These are phyloP conservation scores for Mycocentrospora acerina DNA, from an alignment of 2,329 filamentous ascomycete species.

Conservation along the genomic window DNA sequence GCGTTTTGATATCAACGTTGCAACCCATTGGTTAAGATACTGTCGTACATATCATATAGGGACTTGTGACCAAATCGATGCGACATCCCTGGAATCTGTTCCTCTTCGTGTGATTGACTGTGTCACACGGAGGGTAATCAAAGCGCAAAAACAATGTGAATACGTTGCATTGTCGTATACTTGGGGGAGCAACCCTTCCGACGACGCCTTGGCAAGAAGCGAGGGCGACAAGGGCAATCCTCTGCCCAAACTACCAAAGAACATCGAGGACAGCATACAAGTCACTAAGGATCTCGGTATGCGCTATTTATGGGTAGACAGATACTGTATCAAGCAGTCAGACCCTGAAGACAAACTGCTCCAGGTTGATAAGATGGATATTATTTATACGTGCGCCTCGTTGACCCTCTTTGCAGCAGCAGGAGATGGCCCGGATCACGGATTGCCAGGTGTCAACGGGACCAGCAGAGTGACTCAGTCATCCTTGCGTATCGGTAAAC, in stretches of 20 bases:
- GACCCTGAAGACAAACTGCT: neutral
- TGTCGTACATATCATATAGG: too few species aligned
- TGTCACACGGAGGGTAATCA: neutral
- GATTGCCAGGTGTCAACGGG: conserved; percentile 6
- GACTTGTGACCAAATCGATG: too few species aligned
- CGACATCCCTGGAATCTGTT: too few species aligned
- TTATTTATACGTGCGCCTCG: conserved; percentile 9
- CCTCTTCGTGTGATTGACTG: neutral
- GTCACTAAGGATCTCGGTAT: conserved; percentile 1
- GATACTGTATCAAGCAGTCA: conserved; percentile 5
- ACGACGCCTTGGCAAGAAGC: neutral
- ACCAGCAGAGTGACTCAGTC: neutral
- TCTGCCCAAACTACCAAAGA: neutral
- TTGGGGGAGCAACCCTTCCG: neutral
- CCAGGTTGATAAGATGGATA: conserved; percentile 10
- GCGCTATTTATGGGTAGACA: conserved; percentile 7
- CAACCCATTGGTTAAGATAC: too few species aligned
- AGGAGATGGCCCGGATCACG: conserved; percentile 14
- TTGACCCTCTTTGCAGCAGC: conserved; percentile 13
- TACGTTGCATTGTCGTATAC: neutral
- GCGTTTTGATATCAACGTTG: too few species aligned
- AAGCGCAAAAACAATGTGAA: neutral
- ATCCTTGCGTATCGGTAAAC: neutral
- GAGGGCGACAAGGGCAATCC: too few species aligned
- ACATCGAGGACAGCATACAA: conserved; percentile 1